Base-by-base conservation (phyloP, 2,329 filamentous ascomycete species). In the Botrytis medusae region DNA sequence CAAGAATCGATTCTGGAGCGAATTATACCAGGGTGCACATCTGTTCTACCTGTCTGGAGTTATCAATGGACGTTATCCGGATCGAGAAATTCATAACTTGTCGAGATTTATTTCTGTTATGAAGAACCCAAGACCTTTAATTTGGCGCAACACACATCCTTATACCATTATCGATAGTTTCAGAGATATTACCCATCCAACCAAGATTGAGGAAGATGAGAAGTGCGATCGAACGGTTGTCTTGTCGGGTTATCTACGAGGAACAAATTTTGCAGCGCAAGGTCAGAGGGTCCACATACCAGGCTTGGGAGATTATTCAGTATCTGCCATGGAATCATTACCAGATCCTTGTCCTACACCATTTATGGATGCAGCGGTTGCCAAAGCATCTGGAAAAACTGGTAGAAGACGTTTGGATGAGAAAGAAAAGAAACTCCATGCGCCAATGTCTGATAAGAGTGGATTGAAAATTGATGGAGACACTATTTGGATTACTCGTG, bases 401-500 rank as follows among this genome's bases (percentile, higher is more conserved):
- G 91, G 91, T 59, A 87, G 94, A 76, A 90, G 91, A 79, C 88
- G 95, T 73, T 84, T 99, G 22, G 96, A 97, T 46, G 96, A 99
- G 81, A 99, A 98, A 83, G 95, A 99, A 81, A 98, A 98, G 84
- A 90, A 97, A 78, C 85, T 99, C 8, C 97, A 98, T 82, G 97
- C 96, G 4, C 97, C 96, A 48, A 98, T 99, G 95, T 97, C 95
- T 40, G 96, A 99, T 83, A 94, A 97, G 48, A 97, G 95, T 77
- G 96, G 96, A 79, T 89, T 99, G 20, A 91, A 98, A 81, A 95
- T 99, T 69, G 96, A 99, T 77, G 97, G 97, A 75, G 96, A 99
- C 83, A 95, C 95, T 12, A 95, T 99, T 54, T 99, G 97, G 84
- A 98, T 91, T 74, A 91, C 89, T 16, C 84, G 88, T 73, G 89